These are phyloP conservation scores for Clitocybe nebularis DNA, from an alignment of 1,284 basidiomycete species.

Conservation along the genomic window DNA sequence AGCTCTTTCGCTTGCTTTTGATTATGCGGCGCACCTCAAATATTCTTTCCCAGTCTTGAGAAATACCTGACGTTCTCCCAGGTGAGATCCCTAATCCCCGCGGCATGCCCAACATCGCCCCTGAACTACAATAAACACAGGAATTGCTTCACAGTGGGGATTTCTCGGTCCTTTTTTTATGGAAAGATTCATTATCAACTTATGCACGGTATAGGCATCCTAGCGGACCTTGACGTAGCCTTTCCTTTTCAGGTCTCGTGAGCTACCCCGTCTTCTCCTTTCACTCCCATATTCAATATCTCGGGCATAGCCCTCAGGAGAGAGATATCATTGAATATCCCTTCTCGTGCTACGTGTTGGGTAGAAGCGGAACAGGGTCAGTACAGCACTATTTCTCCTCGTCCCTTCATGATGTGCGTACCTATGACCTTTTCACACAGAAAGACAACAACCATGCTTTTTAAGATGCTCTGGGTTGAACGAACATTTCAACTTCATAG, in stretches of 20 bases:
- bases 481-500: slow-evolving; percentile 38
- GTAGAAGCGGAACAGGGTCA: slow-evolving; percentile 73
- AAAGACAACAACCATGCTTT: slow-evolving; percentile 74
- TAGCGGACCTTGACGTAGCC: slow-evolving; percentile 47
- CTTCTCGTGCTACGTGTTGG: slow-evolving; percentile 63
- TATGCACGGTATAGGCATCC: slow-evolving; percentile 22
- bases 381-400: slow-evolving; percentile 15
- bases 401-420: not conserved
- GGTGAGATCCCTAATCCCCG: too few species aligned
- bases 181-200: not conserved
- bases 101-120: too few species aligned
- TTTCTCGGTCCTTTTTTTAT: too few species aligned
- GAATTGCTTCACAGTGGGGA: too few species aligned
- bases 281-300: not conserved
- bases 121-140: too few species aligned
- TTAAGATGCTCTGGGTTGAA: slow-evolving; percentile 69
- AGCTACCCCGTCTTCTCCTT: slow-evolving; percentile 9
- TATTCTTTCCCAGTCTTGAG: slow-evolving; percentile 43
- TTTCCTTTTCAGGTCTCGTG: slow-evolving; percentile 37
- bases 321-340: slow-evolving; percentile 58
- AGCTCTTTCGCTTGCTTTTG: not conserved
- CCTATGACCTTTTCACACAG: slow-evolving; percentile 29
- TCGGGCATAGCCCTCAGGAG: slow-evolving; percentile 46
- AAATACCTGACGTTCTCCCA: slow-evolving; percentile 66
- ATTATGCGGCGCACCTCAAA: not conserved